phyloP scores from a whole-genome alignment of 2,329 filamentous ascomycete genomes.

The Alternaria rosae region DNA sequence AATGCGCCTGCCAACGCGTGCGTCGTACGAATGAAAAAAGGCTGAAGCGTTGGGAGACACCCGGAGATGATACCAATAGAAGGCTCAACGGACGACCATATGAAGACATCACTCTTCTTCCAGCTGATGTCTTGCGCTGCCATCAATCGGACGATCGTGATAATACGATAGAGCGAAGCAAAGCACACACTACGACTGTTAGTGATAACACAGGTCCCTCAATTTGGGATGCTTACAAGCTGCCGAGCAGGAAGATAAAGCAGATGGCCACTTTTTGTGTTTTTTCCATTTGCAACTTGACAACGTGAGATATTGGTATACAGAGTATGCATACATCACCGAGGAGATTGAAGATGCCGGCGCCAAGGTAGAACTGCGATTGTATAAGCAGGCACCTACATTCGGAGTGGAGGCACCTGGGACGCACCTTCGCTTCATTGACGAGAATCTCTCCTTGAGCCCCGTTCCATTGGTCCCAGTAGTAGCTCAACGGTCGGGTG shows the following conservation, averaged over 20 bases:
- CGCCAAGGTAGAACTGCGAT: not conserved
- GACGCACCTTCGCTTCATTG: not conserved
- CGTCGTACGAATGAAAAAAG: not conserved
- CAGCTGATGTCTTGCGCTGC: slow-evolving; percentile 30
- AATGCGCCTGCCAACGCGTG: not conserved
- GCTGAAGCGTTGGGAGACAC: slow-evolving; percentile 3
- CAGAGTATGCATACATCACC: slow-evolving; percentile 6
- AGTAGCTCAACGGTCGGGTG: not conserved
- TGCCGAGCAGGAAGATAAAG: slow-evolving; percentile 33
- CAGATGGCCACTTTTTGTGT: slow-evolving; percentile 33
- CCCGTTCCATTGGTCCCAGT: not conserved
- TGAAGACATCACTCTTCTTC: slow-evolving; percentile 37
- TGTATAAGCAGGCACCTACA: not conserved
- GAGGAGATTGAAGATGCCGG: not conserved
- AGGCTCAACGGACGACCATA: slow-evolving; percentile 35
- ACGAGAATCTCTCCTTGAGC: not conserved
- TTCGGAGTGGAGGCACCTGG: not conserved
- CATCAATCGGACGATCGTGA: slow-evolving; percentile 29
- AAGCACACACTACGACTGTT: slow-evolving; percentile 16
- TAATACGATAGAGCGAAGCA: slow-evolving; percentile 35
- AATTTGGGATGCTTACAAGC: slow-evolving; percentile 20
- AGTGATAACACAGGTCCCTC: not conserved
- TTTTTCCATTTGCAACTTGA: slow-evolving; percentile 20
- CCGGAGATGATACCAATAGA: slow-evolving; percentile 36
- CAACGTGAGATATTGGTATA: slow-evolving; percentile 12